phyloP scores from a whole-genome alignment of 176 grass and related monocot species.

The Ananas comosus region DNA sequence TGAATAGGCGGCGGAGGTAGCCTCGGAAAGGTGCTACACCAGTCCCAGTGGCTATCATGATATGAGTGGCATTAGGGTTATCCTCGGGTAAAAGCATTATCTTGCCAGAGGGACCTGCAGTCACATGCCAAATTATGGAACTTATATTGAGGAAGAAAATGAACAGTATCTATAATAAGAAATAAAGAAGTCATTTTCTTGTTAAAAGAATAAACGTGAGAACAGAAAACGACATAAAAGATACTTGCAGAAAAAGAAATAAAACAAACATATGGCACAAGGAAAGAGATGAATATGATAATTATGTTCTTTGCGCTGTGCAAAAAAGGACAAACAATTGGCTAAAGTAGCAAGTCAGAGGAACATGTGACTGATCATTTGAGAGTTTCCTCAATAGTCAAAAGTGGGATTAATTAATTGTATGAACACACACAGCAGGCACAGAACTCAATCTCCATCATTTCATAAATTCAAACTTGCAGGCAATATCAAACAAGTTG shows the following conservation, averaged over 20 bases:
- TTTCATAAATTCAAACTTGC: background rate
- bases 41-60: conserved; percentile 95
- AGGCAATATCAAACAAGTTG: background rate
- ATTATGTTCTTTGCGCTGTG: background rate
- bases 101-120: conserved; percentile 77
- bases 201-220: background rate
- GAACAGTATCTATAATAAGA: background rate
- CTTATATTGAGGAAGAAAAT: background rate
- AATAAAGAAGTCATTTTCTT: background rate
- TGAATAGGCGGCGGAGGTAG: conserved; percentile 93
- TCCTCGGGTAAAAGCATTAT: conserved; percentile 93
- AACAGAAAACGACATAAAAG: background rate
- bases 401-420: background rate
- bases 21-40: conserved; percentile 81
- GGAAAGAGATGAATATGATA: background rate
- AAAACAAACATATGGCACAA: background rate
- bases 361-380: background rate
- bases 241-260: background rate
- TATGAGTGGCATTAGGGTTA: conserved; percentile 77
- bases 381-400: background rate
- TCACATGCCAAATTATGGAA: conserved; percentile 2
- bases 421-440: background rate
- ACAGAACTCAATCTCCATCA: background rate
- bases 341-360: background rate
- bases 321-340: background rate